Evolutionary conservation across 192 early-diverging fungal genomes (phyloP).

Genomic region (Rhizophagus sp.): DNA sequence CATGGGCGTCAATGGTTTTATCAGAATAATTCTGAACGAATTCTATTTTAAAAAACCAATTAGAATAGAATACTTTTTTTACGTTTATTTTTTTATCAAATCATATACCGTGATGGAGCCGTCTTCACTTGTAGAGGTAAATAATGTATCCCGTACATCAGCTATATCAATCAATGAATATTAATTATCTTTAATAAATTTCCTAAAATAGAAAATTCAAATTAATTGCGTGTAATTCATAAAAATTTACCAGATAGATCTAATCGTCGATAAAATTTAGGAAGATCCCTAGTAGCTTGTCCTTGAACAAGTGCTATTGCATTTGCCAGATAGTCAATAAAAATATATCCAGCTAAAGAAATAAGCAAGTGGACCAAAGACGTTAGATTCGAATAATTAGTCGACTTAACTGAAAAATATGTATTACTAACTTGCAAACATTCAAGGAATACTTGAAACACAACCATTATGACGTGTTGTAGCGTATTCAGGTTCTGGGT

Average conservation of each 20-base stretch:
- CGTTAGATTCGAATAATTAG: not conserved
- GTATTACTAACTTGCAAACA: too few species aligned
- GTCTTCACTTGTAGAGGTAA: constrained; percentile 39
- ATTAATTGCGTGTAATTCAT: not conserved
- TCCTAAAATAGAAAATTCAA: not conserved
- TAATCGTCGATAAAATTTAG: constrained; percentile 40
- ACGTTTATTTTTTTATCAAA: not conserved
- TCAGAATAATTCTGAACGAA: constrained; percentile 52
- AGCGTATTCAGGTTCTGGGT: constrained; percentile 45
- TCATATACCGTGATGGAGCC: constrained; percentile 32
- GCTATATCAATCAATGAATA: constrained; percentile 38
- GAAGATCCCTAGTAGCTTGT: constrained; percentile 20
- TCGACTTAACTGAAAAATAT: not conserved
- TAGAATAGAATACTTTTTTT: not conserved
- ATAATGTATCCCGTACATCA: constrained; percentile 56
- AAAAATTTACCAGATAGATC: constrained; percentile 36
- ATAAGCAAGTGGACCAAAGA: not conserved
- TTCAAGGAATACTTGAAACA: not conserved
- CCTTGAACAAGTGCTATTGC: constrained; percentile 53
- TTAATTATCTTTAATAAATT: not conserved
- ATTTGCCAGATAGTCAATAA: constrained; percentile 62
- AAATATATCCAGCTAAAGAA: constrained; percentile 50
- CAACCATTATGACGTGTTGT: constrained; percentile 60
- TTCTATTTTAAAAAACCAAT: constrained; percentile 39
- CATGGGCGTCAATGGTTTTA: constrained; percentile 58